A percentile compares a stretch with the other conserved stretches of the same genome.
Evolutionary conservation across 768 basidiomycete genomes (phyloP).

Genomic region (Candolleomyces aberdarensis): DNA sequence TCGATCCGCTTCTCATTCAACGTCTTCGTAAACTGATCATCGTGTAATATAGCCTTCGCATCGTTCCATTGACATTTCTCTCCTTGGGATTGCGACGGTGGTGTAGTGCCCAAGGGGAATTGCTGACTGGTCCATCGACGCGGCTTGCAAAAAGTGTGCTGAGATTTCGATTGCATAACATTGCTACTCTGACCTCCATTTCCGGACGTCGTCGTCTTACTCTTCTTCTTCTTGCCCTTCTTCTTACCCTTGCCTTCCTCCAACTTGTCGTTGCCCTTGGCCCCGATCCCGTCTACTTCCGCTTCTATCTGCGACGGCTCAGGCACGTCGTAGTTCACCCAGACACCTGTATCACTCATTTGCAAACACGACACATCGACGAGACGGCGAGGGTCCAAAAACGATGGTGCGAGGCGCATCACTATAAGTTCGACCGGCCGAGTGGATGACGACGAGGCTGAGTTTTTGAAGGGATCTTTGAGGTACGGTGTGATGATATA

Average conservation of each 20-base stretch:
- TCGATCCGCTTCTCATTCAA: neutral
- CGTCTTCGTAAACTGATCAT: neutral
- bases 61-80: neutral
- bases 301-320: neutral
- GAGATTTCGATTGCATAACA: neutral
- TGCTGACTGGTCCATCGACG: neutral
- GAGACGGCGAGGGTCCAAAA: constrained; percentile 27
- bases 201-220: neutral
- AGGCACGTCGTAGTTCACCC: constrained; percentile 36
- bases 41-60: too few species aligned
- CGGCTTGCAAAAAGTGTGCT: neutral
- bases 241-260: neutral
- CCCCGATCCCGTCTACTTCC: neutral
- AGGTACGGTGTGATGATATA: constrained; percentile 19
- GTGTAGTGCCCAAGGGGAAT: neutral
- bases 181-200: too few species aligned
- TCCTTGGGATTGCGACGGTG: neutral
- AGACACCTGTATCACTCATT: constrained; percentile 51
- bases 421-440: constrained; percentile 5
- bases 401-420: constrained; percentile 18
- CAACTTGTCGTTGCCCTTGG: too few species aligned
- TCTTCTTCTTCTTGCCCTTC: neutral
- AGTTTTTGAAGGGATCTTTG: neutral
- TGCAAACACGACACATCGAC: constrained; percentile 47
- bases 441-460: neutral